Percentiles rank a stretch among this genome's conserved stretches.
These are phyloP conservation scores for Wickerhamiella domercqiae DNA, from an alignment of 805 yeast species.

Conservation along the genomic window DNA sequence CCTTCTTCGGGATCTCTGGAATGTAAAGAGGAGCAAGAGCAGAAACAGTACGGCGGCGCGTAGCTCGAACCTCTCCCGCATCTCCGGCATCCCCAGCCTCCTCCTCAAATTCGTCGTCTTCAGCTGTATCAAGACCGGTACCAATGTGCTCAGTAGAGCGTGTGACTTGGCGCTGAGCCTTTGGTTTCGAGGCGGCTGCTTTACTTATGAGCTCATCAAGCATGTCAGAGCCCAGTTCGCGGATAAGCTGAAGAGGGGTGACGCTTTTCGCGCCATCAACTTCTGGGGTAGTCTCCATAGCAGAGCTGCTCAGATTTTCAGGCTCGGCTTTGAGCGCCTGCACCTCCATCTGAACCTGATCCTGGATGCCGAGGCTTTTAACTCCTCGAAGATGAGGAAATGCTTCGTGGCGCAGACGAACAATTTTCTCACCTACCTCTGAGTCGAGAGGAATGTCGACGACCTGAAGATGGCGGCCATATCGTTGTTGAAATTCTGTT, in stretches of 20 bases:
- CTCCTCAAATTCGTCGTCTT: constrained; percentile 13
- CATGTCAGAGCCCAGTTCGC: constrained; percentile 16
- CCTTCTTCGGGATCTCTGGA: constrained; percentile 64
- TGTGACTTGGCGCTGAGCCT: constrained; percentile 5
- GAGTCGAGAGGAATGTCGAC: constrained; percentile 38
- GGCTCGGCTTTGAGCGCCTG: constrained; percentile 37
- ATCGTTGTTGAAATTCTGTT: constrained; percentile 69
- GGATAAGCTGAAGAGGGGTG: constrained; percentile 51
- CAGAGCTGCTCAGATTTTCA: too few relatives aligned
- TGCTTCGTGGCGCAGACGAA: constrained; percentile 31
- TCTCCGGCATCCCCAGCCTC: constrained; percentile 22
- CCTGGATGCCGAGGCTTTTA: constrained; percentile 39
- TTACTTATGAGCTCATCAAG: constrained; percentile 22
- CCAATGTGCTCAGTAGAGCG: constrained; percentile 23
- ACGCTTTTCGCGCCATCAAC: too few relatives aligned
- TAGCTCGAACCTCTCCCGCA: constrained; percentile 16
- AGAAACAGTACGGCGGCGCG: constrained; percentile 19
- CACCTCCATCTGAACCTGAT: constrained; percentile 60
- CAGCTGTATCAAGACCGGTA: constrained; percentile 19
- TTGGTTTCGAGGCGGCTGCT: constrained; percentile 9
- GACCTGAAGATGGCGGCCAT: constrained; percentile 51
- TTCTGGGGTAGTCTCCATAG: too few relatives aligned
- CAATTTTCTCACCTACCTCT: constrained; percentile 36
- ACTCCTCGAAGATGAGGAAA: constrained; percentile 23
- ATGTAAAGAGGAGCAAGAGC: constrained; percentile 53